Base-by-base conservation (phyloP, 1,284 basidiomycete genomes). In the Heterobasidion occidentale region DNA sequence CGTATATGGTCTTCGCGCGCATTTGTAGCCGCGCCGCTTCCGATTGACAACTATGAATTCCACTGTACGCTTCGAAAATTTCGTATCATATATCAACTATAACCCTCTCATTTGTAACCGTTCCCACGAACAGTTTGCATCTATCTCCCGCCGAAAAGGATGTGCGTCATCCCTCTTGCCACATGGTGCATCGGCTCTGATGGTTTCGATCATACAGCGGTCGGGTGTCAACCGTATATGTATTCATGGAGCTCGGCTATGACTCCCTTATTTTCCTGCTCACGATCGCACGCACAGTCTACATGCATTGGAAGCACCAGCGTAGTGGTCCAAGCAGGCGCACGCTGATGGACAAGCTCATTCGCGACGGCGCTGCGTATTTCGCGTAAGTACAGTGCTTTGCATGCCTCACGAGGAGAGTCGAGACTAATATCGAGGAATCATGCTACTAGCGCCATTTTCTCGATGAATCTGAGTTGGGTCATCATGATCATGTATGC, bases 401-500 rank as follows among this genome's bases (percentile, higher is more conserved):
- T 34, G 9, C 11, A 12, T 51, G 14, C 14, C 15, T 1, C 27
- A 4, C 6, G 27, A 27, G 27, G 4, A 27, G 5, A 27, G 27
- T 14, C 8, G 49, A 33, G 15, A 7, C 2, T 42, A n/a, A 36
- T n/a, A 19, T 8, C 19, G 48, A 14, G 5, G 7, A 20, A 8
- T 20, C 45, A 6, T 44, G 38, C 42, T n/a, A 46, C 42, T 6
- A 61, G 61, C 8, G 58, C 46, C 42, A 62, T 62, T 20, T 61
- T 62, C 54, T 59, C 61, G 27, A 55, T 62, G 54, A 57, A 62
- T 34, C 36, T 62, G 12, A 56, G 50, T 36, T 62, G 61, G 61
- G 61, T 61, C 35, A 9, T 62, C 45, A 62, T 62, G 61, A 61
- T 62, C 51, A 27, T 61, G 36, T 51, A 61, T 35, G 61, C 61